Base-by-base conservation (phyloP, 352 stramenopile species). In the Phytophthora pseudosyringae region DNA sequence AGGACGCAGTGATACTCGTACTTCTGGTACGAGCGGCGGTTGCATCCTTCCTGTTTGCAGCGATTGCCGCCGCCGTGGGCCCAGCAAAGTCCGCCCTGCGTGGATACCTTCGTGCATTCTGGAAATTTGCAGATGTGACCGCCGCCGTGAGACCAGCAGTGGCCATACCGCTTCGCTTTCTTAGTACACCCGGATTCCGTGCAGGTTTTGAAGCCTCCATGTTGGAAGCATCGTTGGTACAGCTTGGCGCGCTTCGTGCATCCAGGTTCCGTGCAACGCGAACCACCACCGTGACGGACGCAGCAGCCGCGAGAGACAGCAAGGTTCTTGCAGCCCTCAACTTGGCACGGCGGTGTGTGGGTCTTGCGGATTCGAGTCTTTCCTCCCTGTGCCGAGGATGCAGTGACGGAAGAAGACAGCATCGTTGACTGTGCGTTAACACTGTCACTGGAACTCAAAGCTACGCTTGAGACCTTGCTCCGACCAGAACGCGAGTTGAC, bases 91-190 rank as follows among this genome's bases (percentile, higher is more conserved):
- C 79, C 81, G 50, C 85, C 86, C 0, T 79, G 81, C 64, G 89
- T 90, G 56, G 83, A 79, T 44, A 87, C 86, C 58, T 80, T 76
- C 26, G 59, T 81, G 62, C 83, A 92, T 9, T 70, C 70, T 3
- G 78, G 67, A 2, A 21, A 21, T 21, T 21, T 2, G 21, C 21
- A 21, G 21, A 21, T 21, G 21, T 21, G 21, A 21, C 83, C 83
- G 38, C 83, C 83, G 38, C 78, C 81, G 43, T 92, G 81, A 21
- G 83, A 86, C 75, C 81, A 90, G 67, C 83, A 92, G 64, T 84
- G 78, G 35, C 79, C 81, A 51, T 86, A 88, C 0, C 80, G 81
- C 64, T 90, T 90, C 53, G 83, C 81, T 44, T 88, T 87, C 58
- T 80, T 76, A 21, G 59, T 81, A 59, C 83, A 92, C 7, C 71